A percentile compares a stretch with the other conserved stretches of the same genome.
phyloP scores from a whole-genome alignment of 768 basidiomycete genomes.

The Tremella fuciformis region DNA sequence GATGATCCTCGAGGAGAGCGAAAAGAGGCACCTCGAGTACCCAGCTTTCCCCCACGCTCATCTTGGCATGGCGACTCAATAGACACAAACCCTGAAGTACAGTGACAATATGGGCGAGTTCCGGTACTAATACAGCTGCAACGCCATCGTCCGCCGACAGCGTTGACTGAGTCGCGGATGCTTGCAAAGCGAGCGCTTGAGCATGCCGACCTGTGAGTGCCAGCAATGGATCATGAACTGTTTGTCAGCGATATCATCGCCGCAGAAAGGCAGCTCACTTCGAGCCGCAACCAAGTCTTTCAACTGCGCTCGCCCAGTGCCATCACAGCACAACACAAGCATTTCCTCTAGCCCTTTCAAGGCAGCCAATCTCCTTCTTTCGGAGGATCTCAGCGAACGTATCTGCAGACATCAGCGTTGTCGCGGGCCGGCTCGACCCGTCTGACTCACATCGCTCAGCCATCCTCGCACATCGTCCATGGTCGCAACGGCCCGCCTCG shows the following conservation, averaged over 20 bases:
- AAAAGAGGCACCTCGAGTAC: constrained; percentile 30
- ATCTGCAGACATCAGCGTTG: not conserved
- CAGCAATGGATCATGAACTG: constrained; percentile 35
- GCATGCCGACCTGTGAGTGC: constrained; percentile 35
- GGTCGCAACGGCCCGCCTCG: not conserved
- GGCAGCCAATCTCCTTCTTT: constrained; percentile 17
- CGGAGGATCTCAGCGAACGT: constrained; percentile 21
- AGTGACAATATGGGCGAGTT: constrained; percentile 22
- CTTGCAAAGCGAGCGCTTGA: constrained; percentile 17
- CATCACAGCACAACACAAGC: constrained; percentile 21
- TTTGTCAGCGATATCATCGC: not conserved
- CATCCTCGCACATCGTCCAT: constrained; percentile 6
- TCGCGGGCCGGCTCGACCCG: not conserved
- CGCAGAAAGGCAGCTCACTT: constrained; percentile 8
- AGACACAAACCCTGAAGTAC: constrained; percentile 40
- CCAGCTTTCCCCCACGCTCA: constrained; percentile 31
- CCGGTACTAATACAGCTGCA: constrained; percentile 21
- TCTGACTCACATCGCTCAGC: constrained; percentile 1
- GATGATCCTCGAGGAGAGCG: not conserved
- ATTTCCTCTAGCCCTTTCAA: constrained; percentile 17
- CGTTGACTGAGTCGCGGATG: constrained; percentile 18
- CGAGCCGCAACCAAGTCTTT: constrained; percentile 9
- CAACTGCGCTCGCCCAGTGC: not conserved
- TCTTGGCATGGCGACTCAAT: constrained; percentile 23
- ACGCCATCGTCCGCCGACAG: constrained; percentile 24